Evolutionary conservation across 2,329 filamentous ascomycete genomes (phyloP).

Genomic region (Neonectria punicea): DNA sequence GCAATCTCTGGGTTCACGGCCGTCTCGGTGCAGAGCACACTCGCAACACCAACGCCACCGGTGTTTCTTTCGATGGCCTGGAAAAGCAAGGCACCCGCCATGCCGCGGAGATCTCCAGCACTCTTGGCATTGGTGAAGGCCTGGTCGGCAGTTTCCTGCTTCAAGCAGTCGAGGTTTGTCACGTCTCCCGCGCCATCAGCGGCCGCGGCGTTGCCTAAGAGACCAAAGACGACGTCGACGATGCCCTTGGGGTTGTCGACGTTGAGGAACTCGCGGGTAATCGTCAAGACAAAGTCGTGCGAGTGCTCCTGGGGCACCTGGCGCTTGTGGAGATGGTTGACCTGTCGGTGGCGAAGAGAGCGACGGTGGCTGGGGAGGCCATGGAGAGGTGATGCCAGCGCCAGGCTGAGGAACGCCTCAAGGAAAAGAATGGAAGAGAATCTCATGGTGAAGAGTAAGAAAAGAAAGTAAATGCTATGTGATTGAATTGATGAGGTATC

Average conservation of each 20-base stretch:
- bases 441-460: conserved; percentile 28
- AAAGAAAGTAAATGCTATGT: conserved; percentile 6
- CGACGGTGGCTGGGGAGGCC: conserved; percentile 5
- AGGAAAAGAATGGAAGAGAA: conserved; percentile 13
- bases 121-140: conserved; percentile 70
- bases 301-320: conserved; percentile 69
- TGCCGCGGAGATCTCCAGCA: conserved; percentile 60
- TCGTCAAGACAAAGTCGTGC: conserved; percentile 60
- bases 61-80: conserved; percentile 65
- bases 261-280: conserved; percentile 55
- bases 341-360: neutral
- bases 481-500: neutral
- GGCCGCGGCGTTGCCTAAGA: conserved; percentile 58
- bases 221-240: conserved; percentile 62
- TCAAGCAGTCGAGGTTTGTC: conserved; percentile 55
- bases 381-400: conserved; percentile 29
- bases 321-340: conserved; percentile 30
- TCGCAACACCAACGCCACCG: conserved; percentile 42
- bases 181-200: conserved; percentile 52
- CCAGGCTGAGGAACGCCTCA: conserved; percentile 28
- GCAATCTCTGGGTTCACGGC: conserved; percentile 74
- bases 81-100: conserved; percentile 65
- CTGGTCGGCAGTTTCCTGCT: conserved; percentile 64
- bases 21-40: conserved; percentile 60
- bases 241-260: conserved; percentile 63